A percentile compares a stretch with the other conserved stretches of the same genome.
These are phyloP conservation scores for Paramarasmius palmivorus DNA, from an alignment of 1,284 basidiomycete species.

Conservation along the genomic window DNA sequence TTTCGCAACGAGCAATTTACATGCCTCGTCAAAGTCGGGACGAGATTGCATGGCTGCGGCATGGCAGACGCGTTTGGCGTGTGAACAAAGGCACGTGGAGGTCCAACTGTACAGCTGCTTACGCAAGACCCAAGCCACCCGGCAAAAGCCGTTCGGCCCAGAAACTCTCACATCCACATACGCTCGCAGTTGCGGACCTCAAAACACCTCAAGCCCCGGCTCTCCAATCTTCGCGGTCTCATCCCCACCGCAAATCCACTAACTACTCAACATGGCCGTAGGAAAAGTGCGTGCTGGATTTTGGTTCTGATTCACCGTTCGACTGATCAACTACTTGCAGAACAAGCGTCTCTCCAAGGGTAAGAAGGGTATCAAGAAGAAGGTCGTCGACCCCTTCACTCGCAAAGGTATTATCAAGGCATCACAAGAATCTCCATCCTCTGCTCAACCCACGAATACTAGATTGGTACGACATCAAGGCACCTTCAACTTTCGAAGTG, in stretches of 20 bases:
- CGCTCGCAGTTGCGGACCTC: conserved; percentile 44
- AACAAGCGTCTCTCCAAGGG: conserved; percentile 99
- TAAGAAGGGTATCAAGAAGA: conserved; percentile 99
- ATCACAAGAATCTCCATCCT: background rate
- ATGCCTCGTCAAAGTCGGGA: conserved; percentile 61
- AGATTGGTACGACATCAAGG: conserved; percentile 99
- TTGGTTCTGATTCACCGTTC: background rate
- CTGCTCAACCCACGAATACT: conserved; percentile 12
- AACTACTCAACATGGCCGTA: conserved; percentile 77
- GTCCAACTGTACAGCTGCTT: conserved; percentile 41
- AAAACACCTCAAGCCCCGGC: conserved; percentile 53
- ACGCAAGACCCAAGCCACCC: conserved; percentile 33
- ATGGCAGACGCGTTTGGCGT: conserved; percentile 6
- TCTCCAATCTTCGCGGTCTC: conserved; percentile 42
- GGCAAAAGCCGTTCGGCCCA: conserved; percentile 13
- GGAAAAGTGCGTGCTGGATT: conserved; percentile 70
- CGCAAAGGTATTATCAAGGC: conserved; percentile 75
- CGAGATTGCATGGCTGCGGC: conserved; percentile 48
- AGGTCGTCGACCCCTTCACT: conserved; percentile 99
- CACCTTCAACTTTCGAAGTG: conserved; percentile 97
- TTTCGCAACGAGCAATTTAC: conserved; percentile 49
- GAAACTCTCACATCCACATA: conserved; percentile 34
- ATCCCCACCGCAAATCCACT: conserved; percentile 40
- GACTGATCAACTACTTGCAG: conserved; percentile 37
- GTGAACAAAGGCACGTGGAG: background rate